A percentile compares a stretch with the other conserved stretches of the same genome.
Conservation (phyloP, 345 rosid species). For the sweet orange (Citrus sinensis) region DNA sequence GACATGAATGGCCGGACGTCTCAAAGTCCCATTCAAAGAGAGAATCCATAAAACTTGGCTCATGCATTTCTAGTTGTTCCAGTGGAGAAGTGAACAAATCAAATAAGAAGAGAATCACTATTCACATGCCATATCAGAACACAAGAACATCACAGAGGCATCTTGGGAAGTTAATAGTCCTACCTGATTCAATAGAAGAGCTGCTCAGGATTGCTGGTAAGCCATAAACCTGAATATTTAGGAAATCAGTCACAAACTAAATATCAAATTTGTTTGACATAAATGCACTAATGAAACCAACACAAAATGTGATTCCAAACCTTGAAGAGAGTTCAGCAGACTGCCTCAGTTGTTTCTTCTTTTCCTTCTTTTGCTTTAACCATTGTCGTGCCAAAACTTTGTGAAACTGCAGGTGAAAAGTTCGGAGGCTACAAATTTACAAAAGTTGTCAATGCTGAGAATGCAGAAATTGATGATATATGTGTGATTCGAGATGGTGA, state of each 20-base stretch:
- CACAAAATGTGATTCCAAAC: slow-evolving; percentile 5
- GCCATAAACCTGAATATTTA: slow-evolving; percentile 32
- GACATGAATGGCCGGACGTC: slow-evolving; percentile 18
- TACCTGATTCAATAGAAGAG: slow-evolving; percentile 78
- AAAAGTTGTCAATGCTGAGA: slow-evolving; percentile 54
- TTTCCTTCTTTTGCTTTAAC: slow-evolving; percentile 19
- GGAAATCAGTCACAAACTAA: slow-evolving; percentile 6
- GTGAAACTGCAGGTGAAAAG: slow-evolving; percentile 74
- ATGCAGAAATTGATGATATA: slow-evolving; percentile 77
- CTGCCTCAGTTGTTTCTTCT: neutral
- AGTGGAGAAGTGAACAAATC: slow-evolving; percentile 22
- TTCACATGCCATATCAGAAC: slow-evolving; percentile 49
- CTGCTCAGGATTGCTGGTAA: slow-evolving; percentile 82
- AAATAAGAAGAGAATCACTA: slow-evolving; percentile 68
- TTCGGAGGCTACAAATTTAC: slow-evolving; percentile 57
- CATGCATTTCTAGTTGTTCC: slow-evolving; percentile 23
- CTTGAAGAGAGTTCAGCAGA: slow-evolving; percentile 9
- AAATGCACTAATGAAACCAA: neutral
- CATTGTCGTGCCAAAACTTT: slow-evolving; percentile 31
- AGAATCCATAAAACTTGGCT: slow-evolving; percentile 25
- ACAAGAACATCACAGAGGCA: slow-evolving; percentile 29
- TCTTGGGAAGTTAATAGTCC: slow-evolving; percentile 58
- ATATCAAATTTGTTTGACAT: neutral
- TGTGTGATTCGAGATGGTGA: slow-evolving; percentile 89
- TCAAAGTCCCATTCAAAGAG: slow-evolving; percentile 21